Evolutionary conservation across 495 filamentous ascomycete genomes (phyloP).

Genomic region (Neurospora hispaniola): DNA sequence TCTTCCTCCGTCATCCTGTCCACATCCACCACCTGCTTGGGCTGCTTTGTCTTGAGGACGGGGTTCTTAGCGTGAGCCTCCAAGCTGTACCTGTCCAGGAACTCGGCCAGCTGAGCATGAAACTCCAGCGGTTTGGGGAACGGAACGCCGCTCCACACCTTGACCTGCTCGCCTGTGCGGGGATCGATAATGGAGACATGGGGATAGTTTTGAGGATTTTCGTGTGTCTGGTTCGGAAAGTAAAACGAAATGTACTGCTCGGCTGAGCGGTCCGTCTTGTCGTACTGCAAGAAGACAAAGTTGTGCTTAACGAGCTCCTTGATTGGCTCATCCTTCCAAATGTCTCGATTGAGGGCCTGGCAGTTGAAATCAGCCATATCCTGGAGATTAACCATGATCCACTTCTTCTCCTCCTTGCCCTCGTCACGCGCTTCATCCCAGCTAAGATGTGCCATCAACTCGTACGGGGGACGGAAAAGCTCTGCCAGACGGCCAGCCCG

Average conservation of each 20-base stretch:
- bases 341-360: constrained; percentile 82
- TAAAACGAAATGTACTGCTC: constrained; percentile 81
- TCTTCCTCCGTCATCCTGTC: constrained; percentile 92
- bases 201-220: constrained; percentile 68
- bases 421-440: constrained; percentile 76
- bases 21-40: constrained; percentile 57
- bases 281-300: constrained; percentile 90
- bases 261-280: constrained; percentile 66
- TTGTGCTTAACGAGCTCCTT: constrained; percentile 75
- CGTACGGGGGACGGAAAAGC: constrained; percentile 82
- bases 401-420: constrained; percentile 79
- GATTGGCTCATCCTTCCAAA: constrained; percentile 81
- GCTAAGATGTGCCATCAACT: constrained; percentile 61
- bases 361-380: constrained; percentile 86
- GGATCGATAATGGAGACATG: constrained; percentile 95
- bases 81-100: constrained; percentile 89
- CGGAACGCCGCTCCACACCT: constrained; percentile 82
- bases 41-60: constrained; percentile 68
- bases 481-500: constrained; percentile 57
- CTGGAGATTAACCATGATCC: constrained; percentile 92
- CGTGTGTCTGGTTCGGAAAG: constrained; percentile 59
- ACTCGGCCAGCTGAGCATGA: constrained; percentile 84
- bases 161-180: constrained; percentile 92
- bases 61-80: constrained; percentile 83
- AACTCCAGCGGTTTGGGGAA: constrained; percentile 70